These are phyloP conservation scores for Pisolithus albus DNA, from an alignment of 768 basidiomycete genomes.

Conservation along the genomic window DNA sequence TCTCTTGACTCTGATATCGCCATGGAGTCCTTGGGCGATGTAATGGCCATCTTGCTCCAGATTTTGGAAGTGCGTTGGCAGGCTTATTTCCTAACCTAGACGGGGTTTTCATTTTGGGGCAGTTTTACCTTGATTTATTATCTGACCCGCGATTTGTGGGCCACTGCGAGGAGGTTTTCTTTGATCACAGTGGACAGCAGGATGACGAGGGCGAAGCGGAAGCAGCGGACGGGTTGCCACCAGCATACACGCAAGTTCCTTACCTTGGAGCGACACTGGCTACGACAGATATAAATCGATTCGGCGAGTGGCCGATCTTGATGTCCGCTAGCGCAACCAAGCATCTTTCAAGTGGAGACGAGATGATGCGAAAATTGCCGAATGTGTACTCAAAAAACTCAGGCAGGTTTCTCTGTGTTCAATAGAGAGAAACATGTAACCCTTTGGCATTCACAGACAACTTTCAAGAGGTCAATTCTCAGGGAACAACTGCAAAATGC, in stretches of 20 bases:
- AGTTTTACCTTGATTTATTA: slow-evolving; percentile 10
- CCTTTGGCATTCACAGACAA: slow-evolving; percentile 29
- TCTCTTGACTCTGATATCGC: slow-evolving; percentile 18
- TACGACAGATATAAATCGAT: not conserved
- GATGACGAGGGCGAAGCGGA: not conserved
- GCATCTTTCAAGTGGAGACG: not conserved
- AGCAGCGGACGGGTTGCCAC: not conserved
- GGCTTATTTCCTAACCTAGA: too few species aligned
- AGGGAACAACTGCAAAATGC: slow-evolving; percentile 50
- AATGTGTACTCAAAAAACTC: not conserved
- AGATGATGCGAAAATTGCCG: not conserved
- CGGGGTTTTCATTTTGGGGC: not conserved
- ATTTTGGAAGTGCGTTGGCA: slow-evolving; percentile 16
- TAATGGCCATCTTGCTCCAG: slow-evolving; percentile 19
- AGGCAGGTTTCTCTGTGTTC: not conserved
- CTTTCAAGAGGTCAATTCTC: slow-evolving; percentile 60
- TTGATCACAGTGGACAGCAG: too few species aligned
- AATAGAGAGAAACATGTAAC: not conserved
- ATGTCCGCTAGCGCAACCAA: not conserved
- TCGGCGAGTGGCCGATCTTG: not conserved
- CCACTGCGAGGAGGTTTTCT: not conserved
- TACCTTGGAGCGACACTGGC: not conserved
- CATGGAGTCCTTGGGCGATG: not conserved
- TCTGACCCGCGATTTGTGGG: slow-evolving; percentile 1
- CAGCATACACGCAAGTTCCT: not conserved